Conservation (phyloP, 2,329 filamentous ascomycete species). For the Mycosphaerella sp. region DNA sequence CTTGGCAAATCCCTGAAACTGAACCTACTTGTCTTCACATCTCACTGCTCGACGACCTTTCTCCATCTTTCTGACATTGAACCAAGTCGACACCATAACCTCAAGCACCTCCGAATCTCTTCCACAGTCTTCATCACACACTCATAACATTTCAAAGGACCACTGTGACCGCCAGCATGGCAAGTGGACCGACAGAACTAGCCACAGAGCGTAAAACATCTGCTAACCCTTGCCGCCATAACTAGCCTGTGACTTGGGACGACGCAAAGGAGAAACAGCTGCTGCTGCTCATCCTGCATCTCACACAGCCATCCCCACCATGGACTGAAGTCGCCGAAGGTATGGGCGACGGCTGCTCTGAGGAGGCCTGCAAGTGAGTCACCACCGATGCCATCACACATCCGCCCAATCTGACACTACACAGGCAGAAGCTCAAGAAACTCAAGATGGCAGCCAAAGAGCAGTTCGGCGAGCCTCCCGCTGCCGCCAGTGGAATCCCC, state of each 20-base stretch:
- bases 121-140: neutral
- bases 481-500: neutral
- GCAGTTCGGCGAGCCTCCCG: conserved; percentile 1
- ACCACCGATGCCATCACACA: neutral
- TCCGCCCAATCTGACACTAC: neutral
- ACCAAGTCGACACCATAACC: neutral
- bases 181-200: neutral
- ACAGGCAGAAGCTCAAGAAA: conserved; percentile 9
- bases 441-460: neutral
- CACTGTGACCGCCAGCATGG: neutral
- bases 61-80: neutral
- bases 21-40: neutral
- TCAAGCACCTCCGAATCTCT: neutral
- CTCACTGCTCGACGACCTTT: neutral
- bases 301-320: conserved; percentile 6
- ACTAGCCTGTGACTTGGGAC: conserved; percentile 12
- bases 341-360: conserved; percentile 3
- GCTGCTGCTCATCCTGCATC: conserved; percentile 12
- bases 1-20: neutral
- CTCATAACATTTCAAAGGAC: neutral
- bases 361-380: conserved; percentile 6
- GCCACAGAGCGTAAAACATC: too few species aligned
- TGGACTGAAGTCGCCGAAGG: conserved; percentile 15
- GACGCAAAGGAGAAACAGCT: conserved; percentile 14
- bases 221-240: neutral